Base-by-base conservation (phyloP, 129 eudicot genomes). In the Pulicaria dysenterica region DNA sequence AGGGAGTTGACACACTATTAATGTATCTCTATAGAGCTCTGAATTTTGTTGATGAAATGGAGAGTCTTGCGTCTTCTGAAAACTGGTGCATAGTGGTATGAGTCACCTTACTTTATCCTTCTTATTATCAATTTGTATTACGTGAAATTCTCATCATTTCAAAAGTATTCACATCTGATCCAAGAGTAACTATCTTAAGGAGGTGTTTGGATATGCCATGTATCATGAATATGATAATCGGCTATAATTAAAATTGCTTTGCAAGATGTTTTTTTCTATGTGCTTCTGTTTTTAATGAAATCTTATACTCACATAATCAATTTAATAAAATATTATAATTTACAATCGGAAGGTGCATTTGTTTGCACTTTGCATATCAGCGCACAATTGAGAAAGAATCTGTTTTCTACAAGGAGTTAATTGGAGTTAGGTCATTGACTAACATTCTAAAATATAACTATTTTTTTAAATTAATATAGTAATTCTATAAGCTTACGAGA, bases 1-100 rank as follows among this genome's bases (percentile, higher is more conserved):
- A 95, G 79, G 99, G 99, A 77, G 88, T 95, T 77, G 99, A 95
- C 80, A 95, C 99, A 42, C 91, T 95, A 66, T 73, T 95, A 50
- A 95, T 95, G 97, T 95, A 90, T 79, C 91, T 95, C 6, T 88
- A 90, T 77, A 86, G 99, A 88, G 83, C 93, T 54, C 73, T 88
- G 59, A 95, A 86, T 83, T 50, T 78, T 41, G 91, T 86, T 14
- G 89, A 95, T 58, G 99, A 91, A 71, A 90, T 95, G 99, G 99
- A 95, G 83, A 86, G 60, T 51, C 94, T 95, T 71, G 99, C 97
- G 46, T 95, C 94, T 73, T 88, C 97, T 12, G 97, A 95, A 58
- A 95, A 95, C 79, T 82, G 86, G 84, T 95, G 97, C 73, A 80
- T 90, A 74, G 97, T 94, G 92, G 98, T 94, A 94, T 63, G 84